A percentile compares a stretch with the other conserved stretches of the same genome.
Conservation (phyloP, 495 filamentous ascomycete genomes). For the Penicillium egyptiacum region DNA sequence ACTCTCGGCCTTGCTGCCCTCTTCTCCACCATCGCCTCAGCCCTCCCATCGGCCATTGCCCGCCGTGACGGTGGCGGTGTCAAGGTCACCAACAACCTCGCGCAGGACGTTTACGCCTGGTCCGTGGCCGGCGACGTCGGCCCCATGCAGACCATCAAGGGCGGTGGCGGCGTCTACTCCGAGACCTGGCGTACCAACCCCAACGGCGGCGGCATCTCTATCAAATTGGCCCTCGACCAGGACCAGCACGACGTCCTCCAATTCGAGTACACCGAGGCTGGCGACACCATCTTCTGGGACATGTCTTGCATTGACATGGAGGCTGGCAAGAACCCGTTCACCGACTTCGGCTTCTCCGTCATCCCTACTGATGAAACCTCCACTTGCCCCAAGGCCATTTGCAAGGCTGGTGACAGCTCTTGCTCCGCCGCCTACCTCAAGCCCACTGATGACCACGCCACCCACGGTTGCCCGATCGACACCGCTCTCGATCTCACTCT, state of each 20-base stretch:
- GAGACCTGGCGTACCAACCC: slow-evolving; percentile 42
- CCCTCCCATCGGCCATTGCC: slow-evolving; percentile 33
- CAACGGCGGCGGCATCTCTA: slow-evolving; percentile 45
- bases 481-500: slow-evolving; percentile 41
- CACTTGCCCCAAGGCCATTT: slow-evolving; percentile 41
- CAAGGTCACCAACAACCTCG: slow-evolving; percentile 42
- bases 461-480: slow-evolving; percentile 47
- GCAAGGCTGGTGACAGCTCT: slow-evolving; percentile 36
- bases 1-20: slow-evolving; percentile 39
- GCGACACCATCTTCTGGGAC: slow-evolving; percentile 45
- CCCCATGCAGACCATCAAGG: slow-evolving; percentile 32
- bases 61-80: slow-evolving; percentile 30
- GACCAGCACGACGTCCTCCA: slow-evolving; percentile 41
- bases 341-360: slow-evolving; percentile 44
- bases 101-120: slow-evolving; percentile 42
- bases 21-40: slow-evolving; percentile 40
- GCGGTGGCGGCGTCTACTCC: slow-evolving; percentile 34
- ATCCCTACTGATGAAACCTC: slow-evolving; percentile 27
- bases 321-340: slow-evolving; percentile 38
- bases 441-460: slow-evolving; percentile 46
- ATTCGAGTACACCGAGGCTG: slow-evolving; percentile 46
- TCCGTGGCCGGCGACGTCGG: slow-evolving; percentile 34
- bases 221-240: slow-evolving; percentile 40
- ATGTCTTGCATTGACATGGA: slow-evolving; percentile 48
- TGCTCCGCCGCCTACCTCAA: slow-evolving; percentile 46